Evolutionary conservation across 176 grass and related monocot species (phyloP).

Genomic region (Triticum monococcum): DNA sequence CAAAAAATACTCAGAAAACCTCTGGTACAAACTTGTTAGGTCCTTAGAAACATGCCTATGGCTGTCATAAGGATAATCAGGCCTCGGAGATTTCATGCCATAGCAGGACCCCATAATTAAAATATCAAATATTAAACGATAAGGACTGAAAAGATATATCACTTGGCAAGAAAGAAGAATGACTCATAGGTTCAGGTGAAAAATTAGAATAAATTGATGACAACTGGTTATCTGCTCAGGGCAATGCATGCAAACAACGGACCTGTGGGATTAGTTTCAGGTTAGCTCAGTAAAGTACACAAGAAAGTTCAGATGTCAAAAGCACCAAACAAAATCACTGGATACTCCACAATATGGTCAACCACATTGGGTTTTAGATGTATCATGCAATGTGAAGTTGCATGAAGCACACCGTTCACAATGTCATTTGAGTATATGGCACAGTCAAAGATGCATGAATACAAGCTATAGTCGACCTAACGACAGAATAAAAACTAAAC

Average conservation of each 20-base stretch:
- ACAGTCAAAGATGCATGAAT: neutral
- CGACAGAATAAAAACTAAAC: neutral
- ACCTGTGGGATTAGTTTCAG: too few relatives aligned
- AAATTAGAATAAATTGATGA: neutral
- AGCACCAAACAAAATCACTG: neutral
- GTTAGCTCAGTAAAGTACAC: neutral
- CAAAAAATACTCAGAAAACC: neutral
- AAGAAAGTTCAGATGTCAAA: neutral
- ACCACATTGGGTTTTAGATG: neutral
- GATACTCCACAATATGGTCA: neutral
- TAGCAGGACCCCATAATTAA: neutral
- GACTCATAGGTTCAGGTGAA: neutral
- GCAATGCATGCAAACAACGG: neutral
- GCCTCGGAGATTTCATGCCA: conserved; percentile 44
- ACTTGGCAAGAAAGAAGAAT: neutral
- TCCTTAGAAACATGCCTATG: conserved; percentile 12
- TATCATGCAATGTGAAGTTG: neutral
- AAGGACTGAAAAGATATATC: neutral
- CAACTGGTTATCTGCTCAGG: neutral
- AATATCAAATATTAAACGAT: neutral
- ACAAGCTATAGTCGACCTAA: neutral
- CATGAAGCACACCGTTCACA: neutral
- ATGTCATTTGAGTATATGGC: neutral
- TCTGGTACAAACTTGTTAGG: neutral
- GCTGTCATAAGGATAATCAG: conserved; percentile 29